Percentiles rank a stretch among this genome's conserved stretches.
Conservation (phyloP, 2,329 filamentous ascomycete species). For the Neocatenulostroma microsporum region DNA sequence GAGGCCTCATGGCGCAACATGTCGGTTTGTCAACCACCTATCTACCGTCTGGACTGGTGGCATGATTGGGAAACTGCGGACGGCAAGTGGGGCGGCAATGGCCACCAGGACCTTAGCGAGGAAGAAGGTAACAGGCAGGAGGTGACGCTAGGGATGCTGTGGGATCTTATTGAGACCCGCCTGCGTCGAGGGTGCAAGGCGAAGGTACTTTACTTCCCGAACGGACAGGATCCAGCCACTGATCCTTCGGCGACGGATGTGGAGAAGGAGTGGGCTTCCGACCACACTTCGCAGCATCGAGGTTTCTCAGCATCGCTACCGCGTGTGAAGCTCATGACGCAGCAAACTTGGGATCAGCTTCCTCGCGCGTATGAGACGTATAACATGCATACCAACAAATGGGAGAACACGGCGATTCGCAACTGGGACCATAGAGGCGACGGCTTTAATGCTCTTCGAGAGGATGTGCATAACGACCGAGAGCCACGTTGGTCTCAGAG, state of each 20-base stretch:
- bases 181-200: not conserved
- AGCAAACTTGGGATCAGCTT: too few species aligned
- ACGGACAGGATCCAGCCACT: not conserved
- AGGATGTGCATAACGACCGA: too few species aligned
- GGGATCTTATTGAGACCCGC: not conserved
- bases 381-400: too few species aligned
- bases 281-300: too few species aligned
- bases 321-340: too few species aligned
- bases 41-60: conserved; percentile 10
- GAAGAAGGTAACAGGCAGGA: not conserved
- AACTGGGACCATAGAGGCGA: too few species aligned
- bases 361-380: too few species aligned
- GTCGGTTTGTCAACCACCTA: conserved; percentile 10
- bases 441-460: too few species aligned
- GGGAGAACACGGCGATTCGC: too few species aligned
- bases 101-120: not conserved
- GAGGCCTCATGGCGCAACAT: conserved; percentile 13
- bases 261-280: conserved; percentile 1
- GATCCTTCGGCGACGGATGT: not conserved
- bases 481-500: too few species aligned
- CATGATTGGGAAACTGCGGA: conserved; percentile 8
- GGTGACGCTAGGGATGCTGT: not conserved
- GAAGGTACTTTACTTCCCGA: not conserved
- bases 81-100: not conserved
- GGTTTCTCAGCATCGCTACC: too few species aligned